A percentile compares a stretch with the other conserved stretches of the same genome.
These are phyloP conservation scores for Neoboletus subvelutipes DNA, from an alignment of 768 basidiomycete species.

Conservation along the genomic window DNA sequence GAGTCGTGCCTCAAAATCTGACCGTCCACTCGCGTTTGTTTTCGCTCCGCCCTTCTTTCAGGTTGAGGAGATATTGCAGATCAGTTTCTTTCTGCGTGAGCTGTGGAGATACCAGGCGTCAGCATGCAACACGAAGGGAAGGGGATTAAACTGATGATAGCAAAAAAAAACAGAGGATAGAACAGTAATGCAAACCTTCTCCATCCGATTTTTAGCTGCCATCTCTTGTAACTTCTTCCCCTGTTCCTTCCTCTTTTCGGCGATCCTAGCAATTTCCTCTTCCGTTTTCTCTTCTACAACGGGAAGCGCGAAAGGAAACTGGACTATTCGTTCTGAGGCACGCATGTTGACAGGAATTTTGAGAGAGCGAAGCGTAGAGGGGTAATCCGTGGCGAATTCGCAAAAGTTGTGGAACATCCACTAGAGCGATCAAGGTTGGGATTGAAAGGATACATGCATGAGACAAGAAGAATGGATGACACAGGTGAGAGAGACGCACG, in stretches of 20 bases:
- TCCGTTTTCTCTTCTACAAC: slow-evolving; percentile 83
- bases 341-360: slow-evolving; percentile 65
- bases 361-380: slow-evolving; percentile 61
- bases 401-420: slow-evolving; percentile 92
- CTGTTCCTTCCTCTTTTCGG: slow-evolving; percentile 83
- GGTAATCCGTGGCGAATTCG: slow-evolving; percentile 79
- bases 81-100: slow-evolving; percentile 76
- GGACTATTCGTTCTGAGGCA: slow-evolving; percentile 67
- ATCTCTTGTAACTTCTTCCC: slow-evolving; percentile 89
- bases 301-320: slow-evolving; percentile 76
- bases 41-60: slow-evolving; percentile 61
- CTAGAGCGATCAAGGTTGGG: slow-evolving; percentile 40
- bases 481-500: slow-evolving; percentile 42
- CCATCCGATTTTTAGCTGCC: slow-evolving; percentile 77
- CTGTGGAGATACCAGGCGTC: slow-evolving; percentile 35
- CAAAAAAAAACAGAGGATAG: not conserved
- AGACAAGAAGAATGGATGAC: not conserved
- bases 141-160: not conserved
- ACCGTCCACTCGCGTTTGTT: slow-evolving; percentile 79
- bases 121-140: not conserved
- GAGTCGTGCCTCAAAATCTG: slow-evolving; percentile 18
- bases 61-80: slow-evolving; percentile 57
- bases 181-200: slow-evolving; percentile 58
- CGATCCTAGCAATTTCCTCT: slow-evolving; percentile 76
- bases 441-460: not conserved